Evolutionary conservation across 306 rosid genomes (phyloP), one percentile per base, ranked within the genome.

Genomic region (Dryas octopetala): DNA sequence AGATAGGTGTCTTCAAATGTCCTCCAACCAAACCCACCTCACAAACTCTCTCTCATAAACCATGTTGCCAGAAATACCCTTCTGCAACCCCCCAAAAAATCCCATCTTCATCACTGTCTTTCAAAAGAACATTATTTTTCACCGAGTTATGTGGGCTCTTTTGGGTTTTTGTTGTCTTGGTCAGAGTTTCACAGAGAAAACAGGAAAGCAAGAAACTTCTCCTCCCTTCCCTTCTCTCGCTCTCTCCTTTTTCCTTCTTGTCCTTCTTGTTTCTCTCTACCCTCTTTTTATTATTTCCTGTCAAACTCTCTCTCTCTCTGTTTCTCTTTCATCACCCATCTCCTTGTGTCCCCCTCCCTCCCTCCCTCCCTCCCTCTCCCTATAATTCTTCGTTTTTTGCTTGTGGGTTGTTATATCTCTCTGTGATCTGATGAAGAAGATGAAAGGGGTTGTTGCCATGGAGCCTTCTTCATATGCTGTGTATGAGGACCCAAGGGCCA

Each of bases 91-190:
- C 92, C 90, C 89, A 88, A 94, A 88, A 91, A 81, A 83, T 80
- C 88, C 96, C 89, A 86, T 96, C 99, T 96, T 92, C 98, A 85
- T 96, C 99, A 91, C 89, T 89, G 88, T 92, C 87, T 81, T 75
- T 83, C 93, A 85, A 87, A 83, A 87, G 48, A 87, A 82, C 77
- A 85, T 82, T 88, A 78, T 91, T 95, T 91, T 88, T 80, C 93
- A 89, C 97, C 96, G 93, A 88, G 91, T 91, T 90, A 90, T 89
- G 98, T 92, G 97, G 97, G 90, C 99, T 88, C 90, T 90, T 96
- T 89, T 81, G 85, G 92, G 89, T 78, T 87, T 88, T 79, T 49
- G 69, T 85, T 88, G 90, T 90, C 91, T 88, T 32, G 97, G 94
- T 96, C 98, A 90, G 96, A 96, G 89, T 80, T 92, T 86, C 90